Evolutionary conservation across 2,329 filamentous ascomycete species (phyloP), one percentile per base, ranked within the genome.

Genomic region (Alternaria panax): DNA sequence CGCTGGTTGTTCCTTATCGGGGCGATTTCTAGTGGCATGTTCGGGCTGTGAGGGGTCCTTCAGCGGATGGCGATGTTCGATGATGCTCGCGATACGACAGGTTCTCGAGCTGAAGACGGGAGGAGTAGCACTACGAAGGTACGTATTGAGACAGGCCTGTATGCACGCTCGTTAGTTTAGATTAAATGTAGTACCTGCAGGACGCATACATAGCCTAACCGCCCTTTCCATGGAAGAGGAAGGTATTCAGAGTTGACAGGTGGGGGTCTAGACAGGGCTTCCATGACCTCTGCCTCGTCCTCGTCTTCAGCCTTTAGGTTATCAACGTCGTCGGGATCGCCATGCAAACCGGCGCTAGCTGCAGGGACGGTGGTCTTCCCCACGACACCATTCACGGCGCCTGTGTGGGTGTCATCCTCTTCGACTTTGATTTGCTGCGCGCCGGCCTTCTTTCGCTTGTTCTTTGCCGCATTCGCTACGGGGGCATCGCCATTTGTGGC

Each of bases 61-160:
- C 2, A 97, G 82, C 0, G 93, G 92, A 76, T 97, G 88, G 8
- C 92, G 88, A 70, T 97, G 92, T 57, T 97, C 93, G 11, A 97
- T 75, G 42, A 98, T 97, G 1, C 92, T 96, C 1, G 92, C 85
- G 62, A 98, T 94, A 28, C 93, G 90, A 74, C 93, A 97, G 0
- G 94, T 97, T 55, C 94, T 87, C 0, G 94, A 97, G 65, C 89
- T 91, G 78, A 97, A 98, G 1, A 98, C 88, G 0, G 94, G 89
- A 7, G 92, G 92, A 62, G 88, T 94, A 2, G 91, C 88, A 52
- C 86, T 85, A 43, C 94, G 90, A 2, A 98, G 84, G 75, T 97
- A 97, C 0, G 94, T 98, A 74, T 96, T 96, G 16, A 98, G 81
- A 73, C 93, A 97, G 11, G 94, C 93, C 91, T 88, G 61, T 34